phyloP scores from a whole-genome alignment of 257 asterid genomes.

The Fraxinus quadrangulata region DNA sequence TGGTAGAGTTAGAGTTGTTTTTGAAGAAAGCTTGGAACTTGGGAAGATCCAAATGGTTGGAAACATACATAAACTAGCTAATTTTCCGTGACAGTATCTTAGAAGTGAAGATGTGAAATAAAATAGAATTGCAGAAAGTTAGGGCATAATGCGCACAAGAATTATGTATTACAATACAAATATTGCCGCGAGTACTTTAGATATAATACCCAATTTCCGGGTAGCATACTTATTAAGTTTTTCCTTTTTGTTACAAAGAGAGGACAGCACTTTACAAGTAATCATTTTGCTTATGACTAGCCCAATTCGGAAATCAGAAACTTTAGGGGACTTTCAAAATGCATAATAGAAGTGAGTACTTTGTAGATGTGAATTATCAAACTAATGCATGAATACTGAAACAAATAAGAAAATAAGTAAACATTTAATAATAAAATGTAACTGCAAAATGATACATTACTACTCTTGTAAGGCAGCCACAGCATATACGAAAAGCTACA shows the following conservation, averaged over 20 bases:
- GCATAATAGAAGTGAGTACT: too few relatives aligned
- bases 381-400: neutral
- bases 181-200: too few relatives aligned
- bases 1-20: too few relatives aligned
- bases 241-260: neutral
- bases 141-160: too few relatives aligned
- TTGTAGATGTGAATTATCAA: neutral
- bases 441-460: neutral
- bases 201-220: neutral
- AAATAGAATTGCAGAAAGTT: too few relatives aligned
- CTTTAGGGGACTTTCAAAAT: neutral
- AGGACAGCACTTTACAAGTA: too few relatives aligned
- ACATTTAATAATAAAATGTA: neutral
- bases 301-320: neutral
- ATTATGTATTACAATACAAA: too few relatives aligned
- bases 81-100: too few relatives aligned
- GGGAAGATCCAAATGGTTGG: too few relatives aligned
- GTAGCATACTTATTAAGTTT: neutral
- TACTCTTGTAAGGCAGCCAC: neutral
- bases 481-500: neutral
- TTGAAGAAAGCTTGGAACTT: too few relatives aligned
- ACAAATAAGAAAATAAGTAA: neutral
- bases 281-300: neutral
- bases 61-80: too few relatives aligned
- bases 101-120: too few relatives aligned